A percentile compares a stretch with the other conserved stretches of the same genome.
These are phyloP conservation scores for Passiflora organensis DNA, from an alignment of 345 rosid genomes.

Conservation along the genomic window DNA sequence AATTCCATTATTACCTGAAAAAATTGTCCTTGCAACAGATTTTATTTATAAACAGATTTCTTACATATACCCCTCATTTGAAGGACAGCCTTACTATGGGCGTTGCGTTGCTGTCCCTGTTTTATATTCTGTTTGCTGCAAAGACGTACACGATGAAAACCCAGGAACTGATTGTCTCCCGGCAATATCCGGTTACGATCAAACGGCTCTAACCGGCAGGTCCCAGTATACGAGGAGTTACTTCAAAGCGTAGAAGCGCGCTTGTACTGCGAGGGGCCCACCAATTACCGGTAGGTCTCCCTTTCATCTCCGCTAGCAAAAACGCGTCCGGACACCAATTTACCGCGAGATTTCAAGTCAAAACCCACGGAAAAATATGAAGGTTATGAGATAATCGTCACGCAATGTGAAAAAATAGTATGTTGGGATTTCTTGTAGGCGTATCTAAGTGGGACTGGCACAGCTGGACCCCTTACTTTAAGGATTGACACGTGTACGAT, in stretches of 20 bases:
- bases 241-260: not conserved
- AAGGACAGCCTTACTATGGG: no score
- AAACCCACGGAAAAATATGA: not conserved
- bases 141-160: no score
- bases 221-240: slow-evolving; percentile 40
- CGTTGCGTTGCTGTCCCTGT: no score
- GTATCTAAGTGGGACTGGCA: slow-evolving; percentile 18
- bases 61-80: no score
- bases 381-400: not conserved
- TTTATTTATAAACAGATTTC: no score
- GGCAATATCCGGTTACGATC: slow-evolving; percentile 22
- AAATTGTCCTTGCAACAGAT: no score
- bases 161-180: slow-evolving; percentile 5
- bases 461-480: slow-evolving; percentile 26
- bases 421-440: slow-evolving; percentile 16
- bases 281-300: slow-evolving; percentile 35
- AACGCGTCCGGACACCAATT: slow-evolving; percentile 5
- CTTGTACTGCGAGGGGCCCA: slow-evolving; percentile 37
- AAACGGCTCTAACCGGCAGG: slow-evolving; percentile 25
- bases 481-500: slow-evolving; percentile 43
- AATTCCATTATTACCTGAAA: no score
- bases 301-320: slow-evolving; percentile 24
- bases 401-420: not conserved
- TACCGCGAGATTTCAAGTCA: no score
- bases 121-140: no score